Percentiles rank a stretch among this genome's conserved stretches.
phyloP scores from a whole-genome alignment of 345 rosid genomes.

The Atalantia buxifolia region DNA sequence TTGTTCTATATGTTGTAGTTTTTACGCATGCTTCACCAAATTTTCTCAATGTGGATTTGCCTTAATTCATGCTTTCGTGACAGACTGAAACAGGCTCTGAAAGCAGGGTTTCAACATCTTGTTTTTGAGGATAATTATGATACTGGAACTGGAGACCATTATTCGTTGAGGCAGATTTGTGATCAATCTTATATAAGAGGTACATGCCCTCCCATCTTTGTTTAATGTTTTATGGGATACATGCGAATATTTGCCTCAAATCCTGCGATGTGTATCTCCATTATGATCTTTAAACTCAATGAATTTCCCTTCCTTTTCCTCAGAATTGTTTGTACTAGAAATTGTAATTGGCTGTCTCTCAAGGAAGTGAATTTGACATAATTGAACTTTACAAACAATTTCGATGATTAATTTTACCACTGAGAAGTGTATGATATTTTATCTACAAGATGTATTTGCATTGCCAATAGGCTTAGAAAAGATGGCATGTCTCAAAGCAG shows the following conservation, averaged over 20 bases:
- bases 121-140: constrained; percentile 97
- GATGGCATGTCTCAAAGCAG: not conserved
- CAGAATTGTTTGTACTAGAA: not conserved
- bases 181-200: constrained; percentile 91
- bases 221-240: not conserved
- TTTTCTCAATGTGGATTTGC: constrained; percentile 8
- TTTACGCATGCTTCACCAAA: not conserved
- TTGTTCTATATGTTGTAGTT: not conserved
- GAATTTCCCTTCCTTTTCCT: not conserved
- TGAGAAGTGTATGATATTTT: not conserved
- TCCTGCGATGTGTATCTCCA: not conserved
- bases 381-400: not conserved
- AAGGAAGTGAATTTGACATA: not conserved
- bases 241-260: not conserved
- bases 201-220: constrained; percentile 12
- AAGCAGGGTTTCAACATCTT: constrained; percentile 85
- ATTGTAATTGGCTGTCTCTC: not conserved
- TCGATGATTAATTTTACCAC: not conserved
- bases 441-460: not conserved
- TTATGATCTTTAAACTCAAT: not conserved
- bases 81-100: constrained; percentile 78
- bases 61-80: constrained; percentile 17
- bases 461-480: not conserved
- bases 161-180: constrained; percentile 94
- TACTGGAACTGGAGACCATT: constrained; percentile 98